Evolutionary conservation across 2,329 filamentous ascomycete genomes (phyloP).

Genomic region (Diaporthe amygdali): DNA sequence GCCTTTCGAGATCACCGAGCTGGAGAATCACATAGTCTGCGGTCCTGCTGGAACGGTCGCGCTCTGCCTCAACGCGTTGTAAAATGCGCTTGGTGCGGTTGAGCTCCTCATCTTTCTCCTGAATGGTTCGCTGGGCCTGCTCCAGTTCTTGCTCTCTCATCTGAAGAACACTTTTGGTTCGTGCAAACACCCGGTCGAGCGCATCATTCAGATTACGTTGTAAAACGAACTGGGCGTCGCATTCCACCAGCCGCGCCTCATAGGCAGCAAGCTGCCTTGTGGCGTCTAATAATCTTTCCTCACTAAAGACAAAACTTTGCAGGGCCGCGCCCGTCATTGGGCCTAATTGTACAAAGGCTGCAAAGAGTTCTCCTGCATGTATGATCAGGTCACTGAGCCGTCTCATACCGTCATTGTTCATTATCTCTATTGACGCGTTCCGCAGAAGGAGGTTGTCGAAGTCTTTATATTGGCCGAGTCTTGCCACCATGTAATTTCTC

Average conservation of each 20-base stretch:
- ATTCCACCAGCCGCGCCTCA: background rate
- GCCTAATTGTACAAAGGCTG: background rate
- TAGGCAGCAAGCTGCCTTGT: background rate
- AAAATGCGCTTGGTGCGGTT: background rate
- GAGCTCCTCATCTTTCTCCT: no score
- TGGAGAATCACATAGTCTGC: background rate
- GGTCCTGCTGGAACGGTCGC: background rate
- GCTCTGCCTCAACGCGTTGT: background rate
- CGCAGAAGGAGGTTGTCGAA: background rate
- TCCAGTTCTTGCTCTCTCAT: background rate
- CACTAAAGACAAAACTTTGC: no score
- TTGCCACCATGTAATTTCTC: background rate
- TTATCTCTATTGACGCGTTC: background rate
- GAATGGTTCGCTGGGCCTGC: no score
- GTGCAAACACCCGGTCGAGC: background rate
- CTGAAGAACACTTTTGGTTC: background rate
- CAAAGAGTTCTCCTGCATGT: background rate
- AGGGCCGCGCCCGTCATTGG: no score
- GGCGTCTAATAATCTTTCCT: no score
- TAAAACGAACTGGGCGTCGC: background rate
- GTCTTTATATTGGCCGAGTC: background rate
- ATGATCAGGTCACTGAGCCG: background rate
- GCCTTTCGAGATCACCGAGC: background rate
- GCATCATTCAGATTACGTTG: background rate
- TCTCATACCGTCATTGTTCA: background rate